Evolutionary conservation across 257 asterid genomes (phyloP).

Genomic region (Nicotiana sylvestris): DNA sequence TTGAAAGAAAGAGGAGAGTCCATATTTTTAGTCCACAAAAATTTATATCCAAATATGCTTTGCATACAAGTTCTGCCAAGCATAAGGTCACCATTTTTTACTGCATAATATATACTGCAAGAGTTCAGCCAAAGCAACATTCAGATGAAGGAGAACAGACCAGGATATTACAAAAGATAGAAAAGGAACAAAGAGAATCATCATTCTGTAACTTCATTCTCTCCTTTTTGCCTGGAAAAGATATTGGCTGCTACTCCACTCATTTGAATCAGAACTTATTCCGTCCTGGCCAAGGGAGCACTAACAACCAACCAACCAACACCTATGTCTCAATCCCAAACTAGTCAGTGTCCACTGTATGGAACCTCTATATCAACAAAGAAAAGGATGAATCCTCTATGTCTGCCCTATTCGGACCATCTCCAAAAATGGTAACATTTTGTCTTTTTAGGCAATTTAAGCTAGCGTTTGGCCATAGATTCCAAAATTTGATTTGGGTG

Average conservation of each 20-base stretch:
- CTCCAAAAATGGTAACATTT: not conserved
- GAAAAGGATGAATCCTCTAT: not conserved
- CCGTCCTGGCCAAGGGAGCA: not conserved
- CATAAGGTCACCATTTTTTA: not conserved
- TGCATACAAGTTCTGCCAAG: not conserved
- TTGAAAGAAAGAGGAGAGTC: not conserved
- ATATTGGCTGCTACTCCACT: not conserved
- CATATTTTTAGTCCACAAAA: not conserved
- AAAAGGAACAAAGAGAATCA: not conserved
- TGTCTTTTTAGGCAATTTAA: not conserved
- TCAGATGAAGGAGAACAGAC: not conserved
- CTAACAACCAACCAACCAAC: constrained; percentile 1
- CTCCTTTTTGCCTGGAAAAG: too few species aligned
- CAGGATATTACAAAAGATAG: too few species aligned
- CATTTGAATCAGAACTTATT: not conserved
- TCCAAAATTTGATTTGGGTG: too few species aligned
- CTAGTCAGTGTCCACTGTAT: too few species aligned
- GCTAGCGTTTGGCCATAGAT: too few species aligned
- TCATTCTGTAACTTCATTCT: not conserved
- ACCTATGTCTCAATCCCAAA: not conserved
- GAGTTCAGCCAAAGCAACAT: not conserved
- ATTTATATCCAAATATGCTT: not conserved
- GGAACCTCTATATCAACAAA: too few species aligned
- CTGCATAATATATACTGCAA: not conserved
- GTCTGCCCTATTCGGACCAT: not conserved